Conservation (phyloP, 805 yeast species). For the Lipomyces yamadae region DNA sequence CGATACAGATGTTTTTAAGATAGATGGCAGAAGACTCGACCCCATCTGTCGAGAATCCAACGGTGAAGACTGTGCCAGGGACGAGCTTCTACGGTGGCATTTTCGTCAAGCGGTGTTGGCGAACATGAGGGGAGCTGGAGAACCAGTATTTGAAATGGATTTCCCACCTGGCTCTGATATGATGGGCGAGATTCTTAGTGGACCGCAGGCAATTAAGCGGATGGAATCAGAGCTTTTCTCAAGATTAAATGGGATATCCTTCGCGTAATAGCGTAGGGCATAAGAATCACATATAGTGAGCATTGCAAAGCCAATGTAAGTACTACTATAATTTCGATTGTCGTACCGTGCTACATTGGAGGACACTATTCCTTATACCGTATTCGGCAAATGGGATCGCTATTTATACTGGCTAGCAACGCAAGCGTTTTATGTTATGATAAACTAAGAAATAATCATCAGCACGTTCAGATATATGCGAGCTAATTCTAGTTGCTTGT, state of each 20-base stretch:
- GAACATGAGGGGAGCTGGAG: neutral
- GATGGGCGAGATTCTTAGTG: constrained; percentile 3
- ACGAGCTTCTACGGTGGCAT: constrained; percentile 1
- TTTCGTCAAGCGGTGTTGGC: constrained; percentile 2
- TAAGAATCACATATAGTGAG: too few species aligned
- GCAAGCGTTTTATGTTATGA: too few species aligned
- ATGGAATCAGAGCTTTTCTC: constrained; percentile 4
- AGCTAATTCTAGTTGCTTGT: too few species aligned
- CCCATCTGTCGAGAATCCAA: neutral
- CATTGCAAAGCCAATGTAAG: too few species aligned
- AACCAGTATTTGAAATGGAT: neutral
- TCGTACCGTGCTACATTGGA: too few species aligned
- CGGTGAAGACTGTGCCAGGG: neutral
- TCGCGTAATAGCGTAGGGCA: too few species aligned
- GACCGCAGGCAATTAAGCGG: neutral
- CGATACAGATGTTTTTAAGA: neutral
- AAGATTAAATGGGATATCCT: neutral
- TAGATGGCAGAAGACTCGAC: neutral
- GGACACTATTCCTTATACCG: too few species aligned
- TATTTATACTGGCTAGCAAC: too few species aligned
- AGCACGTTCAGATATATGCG: too few species aligned
- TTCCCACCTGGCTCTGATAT: constrained; percentile 3
- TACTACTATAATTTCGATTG: too few species aligned
- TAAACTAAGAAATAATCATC: too few species aligned
- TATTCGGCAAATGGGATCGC: too few species aligned